Base-by-base conservation (phyloP, 805 yeast species). In the Wickerhamomyces ciferrii region DNA sequence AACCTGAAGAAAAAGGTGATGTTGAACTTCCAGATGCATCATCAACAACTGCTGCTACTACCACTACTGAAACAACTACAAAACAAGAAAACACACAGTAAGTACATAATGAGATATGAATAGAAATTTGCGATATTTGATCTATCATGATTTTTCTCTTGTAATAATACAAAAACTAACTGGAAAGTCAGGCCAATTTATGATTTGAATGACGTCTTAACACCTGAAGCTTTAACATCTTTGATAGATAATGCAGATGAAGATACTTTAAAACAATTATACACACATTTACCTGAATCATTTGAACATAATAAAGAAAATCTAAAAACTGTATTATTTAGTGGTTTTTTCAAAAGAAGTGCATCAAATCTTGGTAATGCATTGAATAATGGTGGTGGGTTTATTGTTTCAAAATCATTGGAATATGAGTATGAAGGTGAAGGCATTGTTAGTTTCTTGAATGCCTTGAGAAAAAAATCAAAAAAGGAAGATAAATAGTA, bases 351-450 rank as follows among this genome's bases (percentile, higher is more conserved):
- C 57, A 66, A 65, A 39, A 74, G 69, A 50, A 66, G 77, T 10
- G 59, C 68, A 37, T 59, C 64, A 13, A 67, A 69, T 43, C 60
- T 81, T 46, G 63, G 74, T 44, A 61, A 60, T 29, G 78, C 72
- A 25, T 59, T 81, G 41, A 59, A 56, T n/a, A 58, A 60, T 15
- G 79, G 78, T 11, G 75, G 78, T 13, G 79, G 83, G 6, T 67
- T 63, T 48, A 52, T 79, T 38, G 68, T 81, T 36, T 65, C 84
- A 29, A 69, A 67, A 46, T 69, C 76, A 36, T 65, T 79, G 38
- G 75, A 72, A n/a, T 67, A 67, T 53, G 71, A 66, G 6, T 80
- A 80, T 51, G 44, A 59, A 10, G 84, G 83, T 10, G 84, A 80
- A 56, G 84, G 84, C 1, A 61, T 79, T 32, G 74, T 68, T 34